A percentile compares a stretch with the other conserved stretches of the same genome.
Conservation (phyloP, 2,329 filamentous ascomycete genomes). For the Zymoseptoria crescenta region DNA sequence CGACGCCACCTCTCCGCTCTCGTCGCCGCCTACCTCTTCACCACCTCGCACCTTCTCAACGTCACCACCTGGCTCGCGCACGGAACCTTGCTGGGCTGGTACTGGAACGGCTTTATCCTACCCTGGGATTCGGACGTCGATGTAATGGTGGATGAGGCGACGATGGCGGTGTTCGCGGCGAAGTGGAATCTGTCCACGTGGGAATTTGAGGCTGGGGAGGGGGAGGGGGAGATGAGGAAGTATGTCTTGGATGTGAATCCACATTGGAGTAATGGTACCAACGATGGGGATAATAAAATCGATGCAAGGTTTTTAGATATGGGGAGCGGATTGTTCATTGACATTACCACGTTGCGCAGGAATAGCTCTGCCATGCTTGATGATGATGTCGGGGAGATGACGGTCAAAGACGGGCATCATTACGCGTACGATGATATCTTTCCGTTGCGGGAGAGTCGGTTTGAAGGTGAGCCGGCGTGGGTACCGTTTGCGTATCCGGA, state of each 20-base stretch:
- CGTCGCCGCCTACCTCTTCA: constrained; percentile 48
- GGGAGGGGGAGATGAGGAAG: constrained; percentile 19
- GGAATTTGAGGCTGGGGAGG: constrained; percentile 27
- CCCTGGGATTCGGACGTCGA: constrained; percentile 57
- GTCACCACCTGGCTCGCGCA: constrained; percentile 59
- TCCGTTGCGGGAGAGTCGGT: constrained; percentile 47
- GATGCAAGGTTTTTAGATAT: constrained; percentile 56
- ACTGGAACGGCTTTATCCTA: constrained; percentile 54
- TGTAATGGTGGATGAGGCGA: constrained; percentile 49
- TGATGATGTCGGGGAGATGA: constrained; percentile 39
- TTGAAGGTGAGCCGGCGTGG: constrained; percentile 47
- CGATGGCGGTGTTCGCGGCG: constrained; percentile 48
- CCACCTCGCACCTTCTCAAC: constrained; percentile 47
- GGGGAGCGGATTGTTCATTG: constrained; percentile 52
- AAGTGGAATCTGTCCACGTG: constrained; percentile 59
- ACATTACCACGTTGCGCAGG: constrained; percentile 50
- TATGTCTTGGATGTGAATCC: constrained; percentile 56
- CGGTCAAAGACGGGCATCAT: constrained; percentile 51
- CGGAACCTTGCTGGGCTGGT: constrained; percentile 54
- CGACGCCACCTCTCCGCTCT: constrained; percentile 43
- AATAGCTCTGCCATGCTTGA: constrained; percentile 31
- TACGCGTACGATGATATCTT: constrained; percentile 50
- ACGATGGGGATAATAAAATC: constrained; percentile 48
- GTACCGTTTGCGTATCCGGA: constrained; percentile 51
- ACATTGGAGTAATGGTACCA: constrained; percentile 40